Base-by-base conservation (phyloP, 75 land plant species). In the Picea sitchensis region DNA sequence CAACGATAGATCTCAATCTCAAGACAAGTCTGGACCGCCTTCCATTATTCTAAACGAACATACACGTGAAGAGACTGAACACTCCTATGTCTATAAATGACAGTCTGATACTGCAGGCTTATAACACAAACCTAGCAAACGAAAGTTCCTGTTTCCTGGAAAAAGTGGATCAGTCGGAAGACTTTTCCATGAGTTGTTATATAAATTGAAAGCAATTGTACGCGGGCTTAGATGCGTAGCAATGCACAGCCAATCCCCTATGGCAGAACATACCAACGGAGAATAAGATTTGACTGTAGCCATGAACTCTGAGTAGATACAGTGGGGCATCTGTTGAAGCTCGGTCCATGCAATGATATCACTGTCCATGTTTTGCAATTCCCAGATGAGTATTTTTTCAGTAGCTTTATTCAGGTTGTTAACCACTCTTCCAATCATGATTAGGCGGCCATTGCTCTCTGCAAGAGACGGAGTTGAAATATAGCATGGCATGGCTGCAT, bases 401-500 rank as follows among this genome's bases (percentile, higher is more conserved):
- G 3, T 30, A 36, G 38, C 38, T 36, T 36, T 36, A 14, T 38
- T 15, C 2, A 9, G 51, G 9, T 61, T 41, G 11, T 64, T 69
- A 12, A 41, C 54, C 14, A 72, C 38, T 34, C 84, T 77, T 15
- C 84, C 87, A 14, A 86, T 74, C 85, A 86, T 83, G 74, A 83
- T 56, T 12, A 86, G 58, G 13, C 81, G 79, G 76, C 76, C 81
- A 15, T 61, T 85, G 60, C 75, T 74, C 58, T 67, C 67, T 11
- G 83, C 82, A 15, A 86, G 86, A 26, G 86, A 85, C 11, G 87
- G 87, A 56, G 78, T 78, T 26, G 85, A 74, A 75, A 86, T 65
- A 38, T 59, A 76, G 36, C 54, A 76, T 13, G 87, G 87, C 76
- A 83, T 80, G 13, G 77, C 74, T 36, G 80, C 85, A n/a, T 61